Evolutionary conservation across 768 basidiomycete genomes (phyloP).

Genomic region (Trametes cubensis): DNA sequence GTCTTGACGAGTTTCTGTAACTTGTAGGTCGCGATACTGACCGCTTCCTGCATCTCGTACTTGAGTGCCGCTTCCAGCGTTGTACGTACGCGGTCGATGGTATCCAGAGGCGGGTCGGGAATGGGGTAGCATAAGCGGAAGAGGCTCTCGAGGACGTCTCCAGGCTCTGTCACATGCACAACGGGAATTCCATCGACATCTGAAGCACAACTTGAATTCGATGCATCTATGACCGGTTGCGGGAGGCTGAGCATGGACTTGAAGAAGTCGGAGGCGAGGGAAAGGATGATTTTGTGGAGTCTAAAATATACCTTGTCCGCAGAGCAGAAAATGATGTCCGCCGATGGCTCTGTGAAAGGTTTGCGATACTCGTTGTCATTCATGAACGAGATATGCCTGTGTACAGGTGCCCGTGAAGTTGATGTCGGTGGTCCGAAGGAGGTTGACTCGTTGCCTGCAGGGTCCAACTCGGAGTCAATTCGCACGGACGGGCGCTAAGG

Average conservation of each 20-base stretch:
- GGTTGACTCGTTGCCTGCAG: too few relatives aligned
- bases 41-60: conserved; percentile 28
- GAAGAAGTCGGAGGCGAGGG: conserved; percentile 40
- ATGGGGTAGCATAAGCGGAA: conserved; percentile 39
- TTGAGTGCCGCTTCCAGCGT: conserved; percentile 34
- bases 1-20: conserved; percentile 29
- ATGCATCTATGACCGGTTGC: conserved; percentile 21
- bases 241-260: conserved; percentile 36
- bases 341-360: background rate
- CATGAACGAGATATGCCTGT: background rate
- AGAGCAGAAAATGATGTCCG: conserved; percentile 1
- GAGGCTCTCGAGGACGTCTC: conserved; percentile 5
- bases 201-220: too few relatives aligned
- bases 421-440: too few relatives aligned
- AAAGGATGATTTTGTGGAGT: conserved; percentile 37
- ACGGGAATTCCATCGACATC: background rate
- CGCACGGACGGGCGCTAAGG: too few relatives aligned
- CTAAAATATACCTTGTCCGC: conserved; percentile 6
- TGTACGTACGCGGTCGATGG: background rate
- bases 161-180: conserved; percentile 1
- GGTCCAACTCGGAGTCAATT: too few relatives aligned
- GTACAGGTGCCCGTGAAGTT: too few relatives aligned
- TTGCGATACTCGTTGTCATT: too few relatives aligned
- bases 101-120: conserved; percentile 24
- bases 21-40: conserved; percentile 1